Evolutionary conservation across 2,329 filamentous ascomycete genomes (phyloP).

Genomic region (Colletotrichum cordylinicola): DNA sequence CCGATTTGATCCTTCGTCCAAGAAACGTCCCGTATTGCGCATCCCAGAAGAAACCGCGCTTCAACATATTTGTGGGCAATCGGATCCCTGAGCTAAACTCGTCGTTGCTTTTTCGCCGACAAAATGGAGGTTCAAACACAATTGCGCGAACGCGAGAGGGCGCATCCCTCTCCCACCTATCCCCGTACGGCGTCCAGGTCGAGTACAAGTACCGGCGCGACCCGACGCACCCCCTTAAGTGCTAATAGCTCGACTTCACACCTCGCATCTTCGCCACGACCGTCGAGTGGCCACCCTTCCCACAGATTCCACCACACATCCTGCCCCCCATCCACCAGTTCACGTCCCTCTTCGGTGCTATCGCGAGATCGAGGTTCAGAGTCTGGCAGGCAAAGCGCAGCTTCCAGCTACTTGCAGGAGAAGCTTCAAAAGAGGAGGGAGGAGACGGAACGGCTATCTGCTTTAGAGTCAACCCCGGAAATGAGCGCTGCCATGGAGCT

Average conservation of each 20-base stretch:
- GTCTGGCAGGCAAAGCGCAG: slow-evolving; percentile 40
- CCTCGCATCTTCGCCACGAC: slow-evolving; percentile 39
- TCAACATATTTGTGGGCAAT: neutral
- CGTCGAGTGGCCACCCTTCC: slow-evolving; percentile 36
- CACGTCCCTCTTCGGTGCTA: slow-evolving; percentile 44
- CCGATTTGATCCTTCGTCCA: neutral
- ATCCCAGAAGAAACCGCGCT: neutral
- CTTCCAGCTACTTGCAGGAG: slow-evolving; percentile 61
- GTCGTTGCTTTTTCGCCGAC: neutral
- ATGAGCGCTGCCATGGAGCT: slow-evolving; percentile 45
- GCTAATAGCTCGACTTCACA: slow-evolving; percentile 48
- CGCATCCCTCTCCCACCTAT: slow-evolving; percentile 25
- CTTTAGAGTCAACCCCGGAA: slow-evolving; percentile 41
- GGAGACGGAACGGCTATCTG: slow-evolving; percentile 49
- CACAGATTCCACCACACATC: slow-evolving; percentile 47
- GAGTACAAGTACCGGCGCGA: slow-evolving; percentile 34
- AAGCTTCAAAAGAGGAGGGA: slow-evolving; percentile 55
- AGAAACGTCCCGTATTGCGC: neutral
- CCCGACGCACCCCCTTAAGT: slow-evolving; percentile 41
- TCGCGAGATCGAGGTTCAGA: slow-evolving; percentile 49
- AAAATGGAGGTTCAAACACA: slow-evolving; percentile 13
- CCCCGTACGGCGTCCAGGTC: slow-evolving; percentile 52
- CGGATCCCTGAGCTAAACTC: neutral
- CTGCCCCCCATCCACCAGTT: slow-evolving; percentile 37
- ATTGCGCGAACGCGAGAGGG: slow-evolving; percentile 16